These are phyloP conservation scores for Mallotus nudiflorus DNA, from an alignment of 345 rosid species.

Conservation along the genomic window DNA sequence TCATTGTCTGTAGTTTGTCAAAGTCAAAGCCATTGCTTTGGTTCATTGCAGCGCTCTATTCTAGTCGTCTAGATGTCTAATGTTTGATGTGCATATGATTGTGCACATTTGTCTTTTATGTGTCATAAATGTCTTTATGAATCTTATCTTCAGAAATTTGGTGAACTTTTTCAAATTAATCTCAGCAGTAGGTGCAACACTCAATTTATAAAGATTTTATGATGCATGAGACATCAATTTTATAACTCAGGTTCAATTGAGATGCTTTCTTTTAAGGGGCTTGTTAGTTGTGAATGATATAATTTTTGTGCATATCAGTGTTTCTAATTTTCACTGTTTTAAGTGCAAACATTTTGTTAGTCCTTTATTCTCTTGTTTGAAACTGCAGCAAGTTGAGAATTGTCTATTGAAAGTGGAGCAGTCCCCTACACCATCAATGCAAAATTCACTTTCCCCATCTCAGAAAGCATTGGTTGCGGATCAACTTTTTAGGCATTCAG, in stretches of 20 bases:
- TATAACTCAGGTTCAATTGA: background rate
- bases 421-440: conserved; percentile 70
- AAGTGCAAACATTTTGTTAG: background rate
- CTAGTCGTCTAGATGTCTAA: background rate
- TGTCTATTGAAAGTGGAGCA: conserved; percentile 79
- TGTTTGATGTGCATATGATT: background rate
- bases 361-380: conserved; percentile 7
- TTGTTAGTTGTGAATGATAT: background rate
- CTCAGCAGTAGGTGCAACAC: background rate
- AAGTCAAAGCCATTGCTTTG: background rate
- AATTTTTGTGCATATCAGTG: background rate
- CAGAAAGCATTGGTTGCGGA: conserved; percentile 64
- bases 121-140: background rate
- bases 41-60: background rate
- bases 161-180: background rate
- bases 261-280: background rate
- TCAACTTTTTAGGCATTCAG: conserved; percentile 65
- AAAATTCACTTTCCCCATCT: conserved; percentile 68
- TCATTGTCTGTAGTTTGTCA: background rate
- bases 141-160: background rate
- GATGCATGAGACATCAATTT: background rate
- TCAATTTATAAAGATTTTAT: background rate
- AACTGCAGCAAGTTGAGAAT: conserved; percentile 73
- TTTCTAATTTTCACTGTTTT: background rate
- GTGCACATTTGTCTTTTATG: background rate